Evolutionary conservation across 805 yeast species (phyloP), one percentile per base, ranked within the genome.

Genomic region (Candida adriatica): DNA sequence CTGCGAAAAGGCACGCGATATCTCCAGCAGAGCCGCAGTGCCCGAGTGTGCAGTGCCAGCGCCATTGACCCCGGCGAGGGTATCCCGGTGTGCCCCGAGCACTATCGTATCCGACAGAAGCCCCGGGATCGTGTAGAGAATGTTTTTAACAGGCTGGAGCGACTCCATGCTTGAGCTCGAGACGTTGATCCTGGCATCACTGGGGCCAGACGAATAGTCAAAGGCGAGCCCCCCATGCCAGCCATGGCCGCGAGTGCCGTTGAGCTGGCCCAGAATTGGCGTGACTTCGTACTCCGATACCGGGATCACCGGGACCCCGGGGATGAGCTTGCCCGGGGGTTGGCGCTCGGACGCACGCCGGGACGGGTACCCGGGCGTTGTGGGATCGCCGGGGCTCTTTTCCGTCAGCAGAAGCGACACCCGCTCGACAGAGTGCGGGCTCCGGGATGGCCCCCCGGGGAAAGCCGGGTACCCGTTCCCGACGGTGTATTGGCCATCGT

Each of bases 331-430:
- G 13, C 51, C 45, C 1, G 76, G 70, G 13, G 64, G 51, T 4
- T 52, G 37, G 28, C 73, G 48, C 35, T 58, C 65, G 22, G 60
- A 24, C 3, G 38, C 55, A 25, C 61, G 49, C 6, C 49, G 49
- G 18, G 68, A 69, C 2, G 84, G 68, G 58, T 72, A 73, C 4
- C 84, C 85, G 6, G 85, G 84, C 2, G 87, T 78, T 0, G 87
- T 75, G 21, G 88, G 88, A 49, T 80, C 90, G 9, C 88, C 88
- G 0, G 87, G 85, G 30, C 65, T 64, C 19, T 70, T 72, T 4
- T 75, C 68, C 34, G 75, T 61, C 39, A 62, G 74, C 37, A 66
- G 73, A 1, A 72, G 77, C 7, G 82, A 67, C 3, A 76, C 80
- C 48, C 83, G 63, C 45, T 76, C 76, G 17, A 80, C 70, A 7